Evolutionary conservation across 768 basidiomycete species (phyloP), one percentile per base, ranked within the genome.

Genomic region (Tulasnella sp.): DNA sequence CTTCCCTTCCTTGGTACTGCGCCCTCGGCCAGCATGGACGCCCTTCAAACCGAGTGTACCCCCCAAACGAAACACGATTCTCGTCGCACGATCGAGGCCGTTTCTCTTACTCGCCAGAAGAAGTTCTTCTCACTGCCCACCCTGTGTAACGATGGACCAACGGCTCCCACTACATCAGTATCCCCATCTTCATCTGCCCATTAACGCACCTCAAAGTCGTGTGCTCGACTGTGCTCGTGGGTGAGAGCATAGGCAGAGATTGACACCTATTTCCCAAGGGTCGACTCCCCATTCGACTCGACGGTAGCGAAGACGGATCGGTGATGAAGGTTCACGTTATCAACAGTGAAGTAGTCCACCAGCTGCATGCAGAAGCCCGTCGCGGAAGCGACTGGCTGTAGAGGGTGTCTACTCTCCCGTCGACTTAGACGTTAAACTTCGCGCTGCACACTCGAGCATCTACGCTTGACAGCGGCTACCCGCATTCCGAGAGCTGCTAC

Each of bases 211-310:
- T 9, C 55, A 18, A 13, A 26, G 55, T 57, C 55, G 55, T 57
- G 13, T 20, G 23, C 55, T 57, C 55, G 23, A 57, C 55, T 18
- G 55, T 57, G 6, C 2, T 20, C 55, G n/a, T 13, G 20, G 1
- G 23, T 9, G n/a, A 20, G 55, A 20, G 55, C 9, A 57, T 44
- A 37, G 73, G 9, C 2, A 37, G 13, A 42, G 46, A 35, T 35
- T 5, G 35, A 5, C 35, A 35, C 35, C 35, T 35, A 5, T 35
- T n/a, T 32, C 46, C 73, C 46, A 48, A 20, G 26, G 10, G 20
- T 46, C 76, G 10, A 77, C 67, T 57, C 42, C 26, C 32, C 76
- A 15, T 2, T 70, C 37, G 39, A 40, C 61, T 44, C 76, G 55
- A 44, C 37, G 2, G 35, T 2, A 35, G 35, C 20, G 67, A 71